phyloP scores from a whole-genome alignment of 129 eudicot species.

The Heracleum sosnowskyi region DNA sequence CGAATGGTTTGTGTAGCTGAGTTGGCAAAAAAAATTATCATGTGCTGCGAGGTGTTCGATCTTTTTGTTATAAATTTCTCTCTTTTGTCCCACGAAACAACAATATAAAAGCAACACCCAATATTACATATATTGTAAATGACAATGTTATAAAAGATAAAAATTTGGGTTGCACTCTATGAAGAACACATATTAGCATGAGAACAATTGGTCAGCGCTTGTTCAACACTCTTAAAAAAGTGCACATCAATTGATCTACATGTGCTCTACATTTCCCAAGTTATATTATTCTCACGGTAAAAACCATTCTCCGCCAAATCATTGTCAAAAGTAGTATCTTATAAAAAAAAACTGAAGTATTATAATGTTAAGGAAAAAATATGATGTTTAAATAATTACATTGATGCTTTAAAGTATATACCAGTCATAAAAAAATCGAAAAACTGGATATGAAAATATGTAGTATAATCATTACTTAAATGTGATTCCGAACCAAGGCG shows the following conservation, averaged over 20 bases:
- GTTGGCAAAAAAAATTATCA: neutral
- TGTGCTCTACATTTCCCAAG: too few relatives aligned
- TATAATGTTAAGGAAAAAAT: neutral
- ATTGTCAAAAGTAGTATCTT: neutral
- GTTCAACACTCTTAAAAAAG: too few relatives aligned
- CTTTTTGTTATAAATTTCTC: neutral
- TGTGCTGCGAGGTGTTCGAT: neutral
- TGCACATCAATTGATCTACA: too few relatives aligned
- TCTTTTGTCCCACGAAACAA: neutral
- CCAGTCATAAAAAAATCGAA: neutral
- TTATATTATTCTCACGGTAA: too few relatives aligned
- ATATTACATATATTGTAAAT: neutral
- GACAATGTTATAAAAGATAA: neutral
- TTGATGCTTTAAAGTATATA: neutral
- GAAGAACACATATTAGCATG: too few relatives aligned
- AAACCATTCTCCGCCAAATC: too few relatives aligned
- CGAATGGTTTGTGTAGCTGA: neutral
- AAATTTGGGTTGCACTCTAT: neutral
- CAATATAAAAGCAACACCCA: neutral
- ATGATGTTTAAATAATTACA: neutral
- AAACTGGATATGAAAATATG: neutral
- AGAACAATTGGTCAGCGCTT: too few relatives aligned
- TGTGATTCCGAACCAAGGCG: neutral
- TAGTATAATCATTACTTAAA: neutral
- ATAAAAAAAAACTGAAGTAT: neutral